phyloP scores from a whole-genome alignment of 176 grass and related monocot species.

The Urochloa ruziziensis region DNA sequence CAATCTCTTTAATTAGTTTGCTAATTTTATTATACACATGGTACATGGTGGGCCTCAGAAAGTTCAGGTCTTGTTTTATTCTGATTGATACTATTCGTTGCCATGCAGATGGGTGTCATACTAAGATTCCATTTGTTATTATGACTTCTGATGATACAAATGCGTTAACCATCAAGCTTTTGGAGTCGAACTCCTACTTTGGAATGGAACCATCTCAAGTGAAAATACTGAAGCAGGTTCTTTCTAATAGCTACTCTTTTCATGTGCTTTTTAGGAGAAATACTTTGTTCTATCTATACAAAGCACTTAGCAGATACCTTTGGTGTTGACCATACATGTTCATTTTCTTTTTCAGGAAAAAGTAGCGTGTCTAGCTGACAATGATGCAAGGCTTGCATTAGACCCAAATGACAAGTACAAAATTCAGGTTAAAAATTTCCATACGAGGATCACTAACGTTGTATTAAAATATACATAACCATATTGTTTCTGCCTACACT shows the following conservation, averaged over 20 bases:
- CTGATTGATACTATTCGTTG: constrained; percentile 13
- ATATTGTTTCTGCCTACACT: background rate
- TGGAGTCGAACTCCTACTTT: constrained; percentile 91
- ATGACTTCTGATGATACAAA: constrained; percentile 99
- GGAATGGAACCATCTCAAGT: constrained; percentile 93
- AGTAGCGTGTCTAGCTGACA: constrained; percentile 86
- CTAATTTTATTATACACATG: background rate
- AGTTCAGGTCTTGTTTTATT: background rate
- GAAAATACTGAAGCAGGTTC: constrained; percentile 90
- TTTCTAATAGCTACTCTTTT: constrained; percentile 20
- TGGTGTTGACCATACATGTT: constrained; percentile 12
- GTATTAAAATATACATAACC: background rate
- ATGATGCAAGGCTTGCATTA: constrained; percentile 88
- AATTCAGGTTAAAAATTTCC: constrained; percentile 69
- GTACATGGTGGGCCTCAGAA: background rate
- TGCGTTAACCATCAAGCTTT: constrained; percentile 62
- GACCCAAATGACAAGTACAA: constrained; percentile 94
- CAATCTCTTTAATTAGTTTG: background rate
- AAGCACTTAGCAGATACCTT: background rate
- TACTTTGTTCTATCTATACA: background rate
- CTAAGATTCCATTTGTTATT: constrained; percentile 85
- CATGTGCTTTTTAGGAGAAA: background rate
- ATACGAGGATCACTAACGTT: background rate
- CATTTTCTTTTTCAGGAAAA: constrained; percentile 67
- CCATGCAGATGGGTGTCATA: constrained; percentile 38